These are phyloP conservation scores for Penicillium waksmanii DNA, from an alignment of 495 filamentous ascomycete species.

Conservation along the genomic window DNA sequence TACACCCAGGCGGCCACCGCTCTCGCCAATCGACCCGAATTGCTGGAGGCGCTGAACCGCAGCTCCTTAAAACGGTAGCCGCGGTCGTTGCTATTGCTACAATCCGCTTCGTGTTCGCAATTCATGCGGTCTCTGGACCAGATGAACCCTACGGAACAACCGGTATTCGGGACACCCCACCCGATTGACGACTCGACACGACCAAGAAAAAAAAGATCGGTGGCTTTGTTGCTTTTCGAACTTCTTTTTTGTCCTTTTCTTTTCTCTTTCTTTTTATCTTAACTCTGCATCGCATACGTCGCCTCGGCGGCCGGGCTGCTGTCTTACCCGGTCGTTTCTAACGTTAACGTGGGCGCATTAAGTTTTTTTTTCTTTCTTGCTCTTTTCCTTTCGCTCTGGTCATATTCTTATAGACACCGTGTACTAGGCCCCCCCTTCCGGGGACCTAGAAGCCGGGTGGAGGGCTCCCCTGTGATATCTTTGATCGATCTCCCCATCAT, in stretches of 20 bases:
- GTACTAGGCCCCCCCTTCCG: slow-evolving; percentile 3
- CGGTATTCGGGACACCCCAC: slow-evolving; percentile 15
- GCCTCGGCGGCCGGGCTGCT: slow-evolving; percentile 22
- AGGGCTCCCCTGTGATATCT: slow-evolving; percentile 5
- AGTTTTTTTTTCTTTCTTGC: slow-evolving; percentile 8
- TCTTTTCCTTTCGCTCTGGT: slow-evolving; percentile 8
- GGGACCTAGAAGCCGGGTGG: slow-evolving; percentile 4
- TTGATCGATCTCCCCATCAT: not conserved
- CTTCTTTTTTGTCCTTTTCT: slow-evolving; percentile 16
- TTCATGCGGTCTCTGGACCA: too few species aligned
- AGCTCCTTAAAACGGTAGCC: slow-evolving; percentile 70
- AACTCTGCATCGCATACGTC: slow-evolving; percentile 22
- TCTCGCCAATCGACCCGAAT: slow-evolving; percentile 79
- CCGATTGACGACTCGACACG: slow-evolving; percentile 45
- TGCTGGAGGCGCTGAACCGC: slow-evolving; percentile 81
- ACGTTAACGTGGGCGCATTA: slow-evolving; percentile 6
- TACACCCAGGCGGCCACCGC: slow-evolving; percentile 79
- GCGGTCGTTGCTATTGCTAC: slow-evolving; percentile 13
- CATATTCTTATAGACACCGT: slow-evolving; percentile 19
- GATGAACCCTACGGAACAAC: slow-evolving; percentile 1
- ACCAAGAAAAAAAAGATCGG: slow-evolving; percentile 32
- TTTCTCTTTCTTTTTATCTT: slow-evolving; percentile 6
- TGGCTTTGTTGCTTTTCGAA: slow-evolving; percentile 33
- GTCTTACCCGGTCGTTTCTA: slow-evolving; percentile 16
- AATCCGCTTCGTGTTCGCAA: slow-evolving; percentile 13